These are phyloP conservation scores for Aristolochia fimbriata DNA, from an alignment of 164 flowering plant species.

Conservation along the genomic window DNA sequence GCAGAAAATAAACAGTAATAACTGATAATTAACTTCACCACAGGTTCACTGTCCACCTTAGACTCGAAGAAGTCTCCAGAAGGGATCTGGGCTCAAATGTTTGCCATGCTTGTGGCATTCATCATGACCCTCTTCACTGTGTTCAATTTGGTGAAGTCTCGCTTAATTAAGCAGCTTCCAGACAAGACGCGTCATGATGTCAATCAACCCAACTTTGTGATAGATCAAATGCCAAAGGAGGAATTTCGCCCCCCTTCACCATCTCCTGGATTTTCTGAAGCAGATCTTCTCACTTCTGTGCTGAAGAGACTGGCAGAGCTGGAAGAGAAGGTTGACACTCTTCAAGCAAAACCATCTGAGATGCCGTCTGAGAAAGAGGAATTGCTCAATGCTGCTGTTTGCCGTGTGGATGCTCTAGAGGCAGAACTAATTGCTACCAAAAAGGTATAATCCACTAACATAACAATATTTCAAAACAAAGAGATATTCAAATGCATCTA, in stretches of 20 bases:
- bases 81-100: conserved; percentile 28
- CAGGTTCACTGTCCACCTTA: conserved; percentile 24
- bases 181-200: conserved; percentile 16
- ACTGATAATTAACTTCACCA: conserved; percentile 1
- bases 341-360: conserved; percentile 66
- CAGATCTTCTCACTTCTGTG: conserved; percentile 38
- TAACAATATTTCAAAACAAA: no score
- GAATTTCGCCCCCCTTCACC: conserved; percentile 59
- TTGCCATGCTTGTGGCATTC: conserved; percentile 41
- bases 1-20: background rate
- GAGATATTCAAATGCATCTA: no score
- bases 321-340: conserved; percentile 68
- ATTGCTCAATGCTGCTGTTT: conserved; percentile 89
- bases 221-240: conserved; percentile 28
- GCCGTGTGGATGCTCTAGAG: conserved; percentile 95
- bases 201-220: conserved; percentile 9
- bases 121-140: conserved; percentile 41
- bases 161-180: conserved; percentile 32
- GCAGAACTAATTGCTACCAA: conserved; percentile 93
- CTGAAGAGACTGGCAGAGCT: conserved; percentile 67
- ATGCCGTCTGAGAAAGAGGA: conserved; percentile 95
- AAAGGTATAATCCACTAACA: conserved; percentile 30
- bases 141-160: conserved; percentile 27
- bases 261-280: conserved; percentile 32
- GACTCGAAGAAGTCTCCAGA: conserved; percentile 30